Percentiles rank a stretch among this genome's conserved stretches.
These are phyloP conservation scores for Suillus decipiens DNA, from an alignment of 768 basidiomycete genomes.

Conservation along the genomic window DNA sequence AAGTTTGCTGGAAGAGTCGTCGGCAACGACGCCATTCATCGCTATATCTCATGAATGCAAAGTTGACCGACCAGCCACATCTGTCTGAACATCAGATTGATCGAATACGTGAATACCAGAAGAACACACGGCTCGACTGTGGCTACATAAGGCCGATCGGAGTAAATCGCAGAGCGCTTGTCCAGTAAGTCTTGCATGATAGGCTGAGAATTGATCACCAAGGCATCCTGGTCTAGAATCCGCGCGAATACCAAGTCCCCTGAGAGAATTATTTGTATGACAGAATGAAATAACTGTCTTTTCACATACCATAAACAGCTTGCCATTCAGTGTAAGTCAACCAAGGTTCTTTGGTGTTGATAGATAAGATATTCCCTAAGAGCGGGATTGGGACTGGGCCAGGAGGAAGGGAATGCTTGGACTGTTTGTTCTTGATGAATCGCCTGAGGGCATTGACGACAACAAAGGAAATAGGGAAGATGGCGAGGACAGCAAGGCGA, in stretches of 20 bases:
- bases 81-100: not conserved
- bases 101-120: not conserved
- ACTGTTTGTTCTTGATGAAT: slow-evolving; percentile 7
- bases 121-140: slow-evolving; percentile 2
- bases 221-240: slow-evolving; percentile 1
- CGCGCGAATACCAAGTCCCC: slow-evolving; percentile 6
- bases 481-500: not conserved
- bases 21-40: slow-evolving; percentile 30
- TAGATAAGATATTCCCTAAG: slow-evolving; percentile 7
- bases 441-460: not conserved
- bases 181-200: not conserved
- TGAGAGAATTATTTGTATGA: not conserved
- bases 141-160: slow-evolving; percentile 11
- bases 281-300: no score
- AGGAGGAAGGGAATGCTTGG: slow-evolving; percentile 36
- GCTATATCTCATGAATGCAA: not conserved
- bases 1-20: slow-evolving; percentile 39
- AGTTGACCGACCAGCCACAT: slow-evolving; percentile 8
- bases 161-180: slow-evolving; percentile 12
- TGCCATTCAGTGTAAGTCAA: slow-evolving; percentile 7
- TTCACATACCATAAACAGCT: slow-evolving; percentile 8
- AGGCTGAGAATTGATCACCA: slow-evolving; percentile 6
- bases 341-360: slow-evolving; percentile 7
- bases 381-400: slow-evolving; percentile 49
- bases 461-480: not conserved